phyloP scores from a whole-genome alignment of 805 yeast genomes.

The Metschnikowia arizonensis region DNA sequence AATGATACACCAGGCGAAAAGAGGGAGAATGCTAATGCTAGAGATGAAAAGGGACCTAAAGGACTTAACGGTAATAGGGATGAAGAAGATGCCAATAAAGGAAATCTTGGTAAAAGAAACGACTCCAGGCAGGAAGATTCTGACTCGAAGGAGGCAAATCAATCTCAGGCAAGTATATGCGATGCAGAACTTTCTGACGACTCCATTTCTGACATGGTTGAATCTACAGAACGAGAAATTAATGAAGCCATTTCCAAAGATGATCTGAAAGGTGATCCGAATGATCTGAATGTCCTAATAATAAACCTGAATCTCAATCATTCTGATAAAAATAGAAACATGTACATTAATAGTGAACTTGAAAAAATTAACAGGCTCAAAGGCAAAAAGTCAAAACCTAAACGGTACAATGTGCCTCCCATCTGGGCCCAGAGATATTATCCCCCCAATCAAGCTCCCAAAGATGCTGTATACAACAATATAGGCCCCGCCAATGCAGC shows the following conservation, averaged over 20 bases:
- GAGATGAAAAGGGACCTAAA: too few relatives aligned
- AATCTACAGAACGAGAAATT: constrained; percentile 9
- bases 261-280: not conserved
- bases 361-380: constrained; percentile 22
- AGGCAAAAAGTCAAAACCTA: constrained; percentile 45
- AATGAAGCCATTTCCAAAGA: constrained; percentile 8
- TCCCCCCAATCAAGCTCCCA: constrained; percentile 15
- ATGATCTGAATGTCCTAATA: too few relatives aligned
- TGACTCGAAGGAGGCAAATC: not conserved
- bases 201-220: constrained; percentile 9
- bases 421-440: constrained; percentile 79
- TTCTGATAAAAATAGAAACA: too few relatives aligned
- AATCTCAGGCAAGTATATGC: not conserved
- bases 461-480: not conserved
- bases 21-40: too few relatives aligned
- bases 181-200: constrained; percentile 6
- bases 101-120: too few relatives aligned
- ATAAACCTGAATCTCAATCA: too few relatives aligned
- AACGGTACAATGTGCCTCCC: constrained; percentile 61
- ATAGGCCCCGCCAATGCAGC: not conserved
- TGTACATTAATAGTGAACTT: constrained; percentile 23
- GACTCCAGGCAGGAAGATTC: not conserved
- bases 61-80: too few relatives aligned
- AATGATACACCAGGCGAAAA: constrained; percentile 14
- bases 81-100: too few relatives aligned